These are phyloP conservation scores for Chiua virens DNA, from an alignment of 768 basidiomycete genomes.

Conservation along the genomic window DNA sequence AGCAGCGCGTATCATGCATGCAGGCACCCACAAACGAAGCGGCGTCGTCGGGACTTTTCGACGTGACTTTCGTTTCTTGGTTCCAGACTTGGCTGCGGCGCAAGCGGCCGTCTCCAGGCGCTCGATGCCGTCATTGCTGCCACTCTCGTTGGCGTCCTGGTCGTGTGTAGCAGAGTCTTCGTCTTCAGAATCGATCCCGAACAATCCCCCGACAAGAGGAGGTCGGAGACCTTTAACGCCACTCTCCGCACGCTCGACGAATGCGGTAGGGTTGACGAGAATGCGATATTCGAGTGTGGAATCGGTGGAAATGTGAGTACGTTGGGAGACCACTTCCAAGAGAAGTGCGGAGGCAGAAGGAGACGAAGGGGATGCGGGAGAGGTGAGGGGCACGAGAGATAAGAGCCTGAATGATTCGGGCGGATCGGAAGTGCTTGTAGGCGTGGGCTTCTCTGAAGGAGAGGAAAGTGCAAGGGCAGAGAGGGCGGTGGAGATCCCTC, in stretches of 20 bases:
- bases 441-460: conserved; percentile 11
- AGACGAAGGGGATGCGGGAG: conserved; percentile 1
- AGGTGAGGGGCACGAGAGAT: conserved; percentile 15
- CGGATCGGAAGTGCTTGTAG: neutral
- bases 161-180: conserved; percentile 35
- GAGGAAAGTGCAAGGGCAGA: conserved; percentile 17
- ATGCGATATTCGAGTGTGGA: conserved; percentile 75
- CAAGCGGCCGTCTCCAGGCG: conserved; percentile 28
- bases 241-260: conserved; percentile 63
- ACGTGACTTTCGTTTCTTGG: conserved; percentile 24
- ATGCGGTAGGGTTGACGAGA: conserved; percentile 65
- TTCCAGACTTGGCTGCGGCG: conserved; percentile 17
- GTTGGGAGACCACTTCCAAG: conserved; percentile 61
- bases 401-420: conserved; percentile 12
- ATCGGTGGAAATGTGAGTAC: conserved; percentile 72
- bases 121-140: conserved; percentile 36
- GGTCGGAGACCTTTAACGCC: conserved; percentile 66
- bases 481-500: conserved; percentile 10
- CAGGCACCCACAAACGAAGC: conserved; percentile 80
- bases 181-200: conserved; percentile 45
- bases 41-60: conserved; percentile 46
- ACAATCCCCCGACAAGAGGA: conserved; percentile 37
- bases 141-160: conserved; percentile 42
- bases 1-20: conserved; percentile 67
- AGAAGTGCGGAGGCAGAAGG: conserved; percentile 40